These are phyloP conservation scores for Penicillium glabrum DNA, from an alignment of 2,329 filamentous ascomycete genomes.

Conservation along the genomic window DNA sequence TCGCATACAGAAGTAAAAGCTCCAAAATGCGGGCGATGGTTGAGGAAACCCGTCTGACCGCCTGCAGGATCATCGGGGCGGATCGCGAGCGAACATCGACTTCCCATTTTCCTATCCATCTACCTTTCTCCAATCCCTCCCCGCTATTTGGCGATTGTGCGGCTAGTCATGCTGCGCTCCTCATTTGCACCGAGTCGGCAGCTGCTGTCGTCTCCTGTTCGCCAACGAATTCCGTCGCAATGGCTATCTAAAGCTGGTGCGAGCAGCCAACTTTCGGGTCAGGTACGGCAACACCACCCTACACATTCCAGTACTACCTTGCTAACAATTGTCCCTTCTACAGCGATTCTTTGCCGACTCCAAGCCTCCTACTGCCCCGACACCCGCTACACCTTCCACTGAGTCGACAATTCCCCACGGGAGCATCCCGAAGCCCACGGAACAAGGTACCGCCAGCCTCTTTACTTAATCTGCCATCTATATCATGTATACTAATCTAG, in stretches of 20 bases:
- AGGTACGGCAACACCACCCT: conserved; percentile 33
- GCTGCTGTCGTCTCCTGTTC: conserved; percentile 40
- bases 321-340: conserved; percentile 22
- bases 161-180: conserved; percentile 58
- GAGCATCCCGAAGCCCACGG: conserved; percentile 47
- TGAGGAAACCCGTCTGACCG: conserved; percentile 25
- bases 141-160: conserved; percentile 36
- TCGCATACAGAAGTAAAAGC: not conserved
- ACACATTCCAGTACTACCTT: conserved; percentile 2
- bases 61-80: conserved; percentile 36
- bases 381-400: conserved; percentile 47
- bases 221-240: conserved; percentile 41
- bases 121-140: conserved; percentile 25
- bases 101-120: conserved; percentile 33
- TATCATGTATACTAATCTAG: conserved; percentile 32
- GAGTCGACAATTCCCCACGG: conserved; percentile 50
- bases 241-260: conserved; percentile 42
- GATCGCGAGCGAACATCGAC: conserved; percentile 39
- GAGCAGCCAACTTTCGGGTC: conserved; percentile 40
- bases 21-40: not conserved
- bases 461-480: conserved; percentile 2
- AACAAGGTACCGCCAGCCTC: conserved; percentile 27
- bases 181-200: conserved; percentile 51
- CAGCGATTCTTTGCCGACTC: conserved; percentile 54
- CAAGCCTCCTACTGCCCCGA: conserved; percentile 40